These are phyloP conservation scores for Gremmenia infestans DNA, from an alignment of 2,329 filamentous ascomycete genomes.

Conservation along the genomic window DNA sequence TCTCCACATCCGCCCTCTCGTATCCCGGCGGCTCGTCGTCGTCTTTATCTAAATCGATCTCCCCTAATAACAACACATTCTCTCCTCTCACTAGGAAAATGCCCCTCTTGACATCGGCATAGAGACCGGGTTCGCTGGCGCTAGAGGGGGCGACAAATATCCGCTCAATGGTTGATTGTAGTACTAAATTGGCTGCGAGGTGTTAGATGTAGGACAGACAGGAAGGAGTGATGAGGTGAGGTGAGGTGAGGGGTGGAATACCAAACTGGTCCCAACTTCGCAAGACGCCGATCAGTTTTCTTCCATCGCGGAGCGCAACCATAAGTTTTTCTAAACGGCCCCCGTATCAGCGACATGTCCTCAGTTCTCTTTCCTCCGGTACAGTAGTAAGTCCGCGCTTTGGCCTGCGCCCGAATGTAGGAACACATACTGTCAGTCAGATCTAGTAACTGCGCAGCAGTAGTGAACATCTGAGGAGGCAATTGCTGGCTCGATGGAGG, in stretches of 20 bases:
- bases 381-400: background rate
- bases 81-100: constrained; percentile 91
- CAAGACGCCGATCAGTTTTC: constrained; percentile 88
- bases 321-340: constrained; percentile 79
- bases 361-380: background rate
- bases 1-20: constrained; percentile 57
- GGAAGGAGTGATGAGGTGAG: background rate
- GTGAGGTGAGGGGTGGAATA: constrained; percentile 40
- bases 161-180: constrained; percentile 88
- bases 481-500: constrained; percentile 51
- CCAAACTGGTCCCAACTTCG: constrained; percentile 98
- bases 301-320: constrained; percentile 83
- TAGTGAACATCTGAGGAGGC: constrained; percentile 97
- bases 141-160: constrained; percentile 56
- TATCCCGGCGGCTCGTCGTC: constrained; percentile 75
- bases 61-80: constrained; percentile 92
- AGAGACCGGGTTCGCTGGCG: constrained; percentile 49
- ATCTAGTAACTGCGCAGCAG: constrained; percentile 89
- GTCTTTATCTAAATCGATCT: constrained; percentile 95
- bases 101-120: constrained; percentile 79
- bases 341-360: background rate
- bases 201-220: background rate
- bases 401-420: background rate
- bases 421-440: constrained; percentile 83
- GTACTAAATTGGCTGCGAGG: constrained; percentile 76